Evolutionary conservation across 805 yeast genomes (phyloP).

Genomic region (Candida saitoana): DNA sequence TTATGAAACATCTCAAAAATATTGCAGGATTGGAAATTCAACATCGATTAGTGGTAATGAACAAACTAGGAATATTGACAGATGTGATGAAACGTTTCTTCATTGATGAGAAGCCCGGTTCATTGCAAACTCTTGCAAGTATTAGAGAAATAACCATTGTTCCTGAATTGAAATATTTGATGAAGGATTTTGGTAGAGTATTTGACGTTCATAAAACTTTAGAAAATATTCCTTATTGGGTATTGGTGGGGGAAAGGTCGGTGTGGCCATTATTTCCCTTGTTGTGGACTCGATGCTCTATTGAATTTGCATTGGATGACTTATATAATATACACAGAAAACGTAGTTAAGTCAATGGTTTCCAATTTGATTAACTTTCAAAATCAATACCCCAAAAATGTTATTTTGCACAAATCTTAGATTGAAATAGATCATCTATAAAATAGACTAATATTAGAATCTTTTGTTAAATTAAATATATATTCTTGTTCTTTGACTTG

Average conservation of each 20-base stretch:
- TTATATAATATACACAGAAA: conserved; percentile 48
- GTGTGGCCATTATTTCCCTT: conserved; percentile 90
- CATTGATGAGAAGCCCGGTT: conserved; percentile 73
- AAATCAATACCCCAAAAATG: neutral
- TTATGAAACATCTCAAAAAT: conserved; percentile 41
- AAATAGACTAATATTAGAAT: conserved; percentile 43
- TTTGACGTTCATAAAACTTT: conserved; percentile 68
- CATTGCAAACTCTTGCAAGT: conserved; percentile 63
- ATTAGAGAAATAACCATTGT: conserved; percentile 82
- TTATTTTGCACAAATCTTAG: neutral
- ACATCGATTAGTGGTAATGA: conserved; percentile 77
- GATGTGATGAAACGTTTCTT: conserved; percentile 69
- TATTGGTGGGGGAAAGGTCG: conserved; percentile 82
- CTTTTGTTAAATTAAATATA: conserved; percentile 55
- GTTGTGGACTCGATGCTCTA: conserved; percentile 81
- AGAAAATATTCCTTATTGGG: conserved; percentile 84
- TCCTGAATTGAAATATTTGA: conserved; percentile 72
- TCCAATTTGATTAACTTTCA: neutral
- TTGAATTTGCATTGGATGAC: conserved; percentile 85
- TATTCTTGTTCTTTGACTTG: conserved; percentile 57
- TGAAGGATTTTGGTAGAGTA: conserved; percentile 68
- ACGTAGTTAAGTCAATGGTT: conserved; percentile 9
- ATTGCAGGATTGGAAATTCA: conserved; percentile 73
- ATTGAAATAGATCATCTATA: conserved; percentile 27
- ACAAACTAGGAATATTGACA: conserved; percentile 71